A percentile compares a stretch with the other conserved stretches of the same genome.
Conservation (phyloP, 176 grass and related monocot genomes). For the Oryza australiensis region DNA sequence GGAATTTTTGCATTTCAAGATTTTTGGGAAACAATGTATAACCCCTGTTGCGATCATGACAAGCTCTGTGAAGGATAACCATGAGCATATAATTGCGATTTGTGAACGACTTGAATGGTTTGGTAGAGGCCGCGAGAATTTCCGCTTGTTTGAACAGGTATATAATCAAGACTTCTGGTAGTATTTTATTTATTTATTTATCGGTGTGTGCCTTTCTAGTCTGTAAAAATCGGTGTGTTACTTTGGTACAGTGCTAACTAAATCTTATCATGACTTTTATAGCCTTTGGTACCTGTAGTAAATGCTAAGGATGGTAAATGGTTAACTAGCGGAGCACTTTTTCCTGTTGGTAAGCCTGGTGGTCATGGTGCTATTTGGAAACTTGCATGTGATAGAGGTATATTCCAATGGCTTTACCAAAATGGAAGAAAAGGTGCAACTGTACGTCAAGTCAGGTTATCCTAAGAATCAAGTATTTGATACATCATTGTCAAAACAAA, state of each 20-base stretch:
- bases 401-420: constrained; percentile 78
- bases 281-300: constrained; percentile 97
- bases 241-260: constrained; percentile 6
- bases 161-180: neutral
- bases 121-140: constrained; percentile 80
- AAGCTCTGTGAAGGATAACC: constrained; percentile 96
- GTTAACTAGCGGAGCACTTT: constrained; percentile 64
- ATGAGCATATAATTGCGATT: constrained; percentile 76
- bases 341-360: constrained; percentile 92
- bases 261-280: constrained; percentile 33
- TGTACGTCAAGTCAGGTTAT: constrained; percentile 94
- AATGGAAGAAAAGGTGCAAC: constrained; percentile 94
- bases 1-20: constrained; percentile 94
- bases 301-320: constrained; percentile 83
- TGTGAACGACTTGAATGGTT: constrained; percentile 89
- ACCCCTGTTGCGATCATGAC: constrained; percentile 98
- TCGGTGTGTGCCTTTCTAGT: constrained; percentile 10
- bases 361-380: constrained; percentile 98
- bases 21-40: constrained; percentile 83
- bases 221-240: neutral
- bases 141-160: constrained; percentile 95
- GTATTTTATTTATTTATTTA: neutral
- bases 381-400: constrained; percentile 80
- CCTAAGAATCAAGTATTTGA: neutral
- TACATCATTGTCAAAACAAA: neutral